Evolutionary conservation across 306 rosid genomes (phyloP), one percentile per base, ranked within the genome.

Genomic region (Pterocarpus santalinus): DNA sequence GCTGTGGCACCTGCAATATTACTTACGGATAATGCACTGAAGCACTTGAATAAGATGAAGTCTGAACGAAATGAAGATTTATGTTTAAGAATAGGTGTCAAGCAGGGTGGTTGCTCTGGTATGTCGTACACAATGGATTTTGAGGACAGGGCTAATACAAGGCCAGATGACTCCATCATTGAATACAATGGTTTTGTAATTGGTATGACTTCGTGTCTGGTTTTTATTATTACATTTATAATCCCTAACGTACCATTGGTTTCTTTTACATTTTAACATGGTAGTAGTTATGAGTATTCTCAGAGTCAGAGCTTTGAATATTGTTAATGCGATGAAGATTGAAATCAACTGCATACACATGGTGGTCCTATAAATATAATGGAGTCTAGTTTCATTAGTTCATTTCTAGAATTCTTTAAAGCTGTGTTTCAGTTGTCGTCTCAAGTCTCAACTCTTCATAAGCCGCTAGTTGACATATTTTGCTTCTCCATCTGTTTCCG

Each of bases 101-200:
- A 87, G 77, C 99, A 95, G 78, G 99, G 99, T 86, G 99, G 99
- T 8, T 95, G 99, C 91, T 95, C 99, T 17, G 99, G 99, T 77
- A 91, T 95, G 98, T 95, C 99, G 49, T 95, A 95, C 87, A 85
- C 91, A 3, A 93, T 95, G 99, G 97, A 93, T 76, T 93, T 95
- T 9, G 98, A 93, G 90, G 88, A 87, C 71, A 90, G 79, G 86
- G 88, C 84, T 51, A 93, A 91, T 28, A 60, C 90, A 47, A 90
- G 94, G 84, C 91, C 96, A 2, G 94, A 91, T 63, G 99, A 95
- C 78, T 95, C 99, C 57, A 10, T 91, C 81, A 93, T 95, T 72
- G 97, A 95, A 75, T 95, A 89, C 77, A 81, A 90, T 33, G 97
- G 97, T 22, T 93, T 95, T 58, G 84, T 83, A 51, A 91, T 95